phyloP scores from a whole-genome alignment of 305 asterid species.

The Fraxinus albicans region DNA sequence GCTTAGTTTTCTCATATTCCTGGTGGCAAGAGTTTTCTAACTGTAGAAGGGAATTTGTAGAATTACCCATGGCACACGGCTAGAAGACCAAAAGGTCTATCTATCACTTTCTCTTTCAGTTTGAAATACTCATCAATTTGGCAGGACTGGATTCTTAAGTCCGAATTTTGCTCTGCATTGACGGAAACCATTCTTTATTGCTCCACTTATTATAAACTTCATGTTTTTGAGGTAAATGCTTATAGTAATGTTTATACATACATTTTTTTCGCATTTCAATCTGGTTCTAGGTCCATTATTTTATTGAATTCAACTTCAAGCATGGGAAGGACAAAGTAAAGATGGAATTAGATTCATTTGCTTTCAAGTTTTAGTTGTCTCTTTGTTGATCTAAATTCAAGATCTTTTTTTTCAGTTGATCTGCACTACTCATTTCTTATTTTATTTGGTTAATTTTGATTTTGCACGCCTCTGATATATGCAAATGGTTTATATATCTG shows the following conservation, averaged over 20 bases:
- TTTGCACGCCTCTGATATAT: not conserved
- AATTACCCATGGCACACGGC: not conserved
- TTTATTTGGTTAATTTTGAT: conserved; percentile 5
- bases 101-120: not conserved
- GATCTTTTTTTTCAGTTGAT: not conserved
- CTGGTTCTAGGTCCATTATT: not conserved
- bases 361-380: not conserved
- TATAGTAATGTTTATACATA: not conserved
- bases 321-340: not conserved
- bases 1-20: not conserved
- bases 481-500: conserved; percentile 1
- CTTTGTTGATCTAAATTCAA: not conserved
- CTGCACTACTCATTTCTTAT: not conserved
- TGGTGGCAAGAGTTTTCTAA: not conserved
- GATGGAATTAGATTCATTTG: not conserved
- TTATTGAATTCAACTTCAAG: not conserved
- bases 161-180: not conserved
- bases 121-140: not conserved
- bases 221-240: not conserved
- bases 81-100: not conserved
- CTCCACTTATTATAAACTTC: not conserved
- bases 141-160: not conserved
- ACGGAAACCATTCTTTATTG: not conserved
- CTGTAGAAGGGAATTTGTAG: not conserved
- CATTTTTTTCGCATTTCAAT: not conserved